Evolutionary conservation across 1,284 basidiomycete species (phyloP).

Genomic region (Cryptococcus sp.): DNA sequence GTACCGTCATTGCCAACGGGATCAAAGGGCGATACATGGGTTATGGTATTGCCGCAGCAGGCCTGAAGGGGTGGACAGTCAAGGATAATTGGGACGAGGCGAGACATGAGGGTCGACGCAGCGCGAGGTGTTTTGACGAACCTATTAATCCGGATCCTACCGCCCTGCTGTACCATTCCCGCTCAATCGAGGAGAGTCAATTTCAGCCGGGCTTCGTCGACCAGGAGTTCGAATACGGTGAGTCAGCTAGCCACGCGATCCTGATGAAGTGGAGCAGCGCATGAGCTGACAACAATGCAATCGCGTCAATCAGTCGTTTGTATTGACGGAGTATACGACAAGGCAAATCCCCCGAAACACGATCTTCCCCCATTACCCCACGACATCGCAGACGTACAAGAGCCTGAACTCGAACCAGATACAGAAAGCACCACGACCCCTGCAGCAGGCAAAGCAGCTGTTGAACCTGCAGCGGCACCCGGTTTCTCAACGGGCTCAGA

Average conservation of each 20-base stretch:
- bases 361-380: constrained; percentile 17
- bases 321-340: constrained; percentile 35
- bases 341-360: constrained; percentile 19
- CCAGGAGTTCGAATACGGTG: constrained; percentile 52
- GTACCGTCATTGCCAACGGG: constrained; percentile 44
- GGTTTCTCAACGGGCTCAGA: constrained; percentile 40
- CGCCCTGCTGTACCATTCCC: constrained; percentile 43
- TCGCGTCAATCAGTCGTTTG: constrained; percentile 35
- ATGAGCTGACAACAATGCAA: constrained; percentile 3
- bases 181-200: constrained; percentile 36
- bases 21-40: constrained; percentile 52
- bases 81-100: constrained; percentile 52
- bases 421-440: not conserved
- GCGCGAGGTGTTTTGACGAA: constrained; percentile 50
- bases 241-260: constrained; percentile 17
- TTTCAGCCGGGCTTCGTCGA: constrained; percentile 51
- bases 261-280: not conserved
- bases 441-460: not conserved
- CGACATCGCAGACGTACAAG: constrained; percentile 2
- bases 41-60: constrained; percentile 53
- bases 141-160: constrained; percentile 49
- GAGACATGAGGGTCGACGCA: constrained; percentile 44
- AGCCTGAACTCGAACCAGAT: constrained; percentile 1
- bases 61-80: constrained; percentile 48
- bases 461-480: not conserved